A percentile compares a stretch with the other conserved stretches of the same genome.
Conservation (phyloP, 2,329 filamentous ascomycete species). For the Penicillium sp. region DNA sequence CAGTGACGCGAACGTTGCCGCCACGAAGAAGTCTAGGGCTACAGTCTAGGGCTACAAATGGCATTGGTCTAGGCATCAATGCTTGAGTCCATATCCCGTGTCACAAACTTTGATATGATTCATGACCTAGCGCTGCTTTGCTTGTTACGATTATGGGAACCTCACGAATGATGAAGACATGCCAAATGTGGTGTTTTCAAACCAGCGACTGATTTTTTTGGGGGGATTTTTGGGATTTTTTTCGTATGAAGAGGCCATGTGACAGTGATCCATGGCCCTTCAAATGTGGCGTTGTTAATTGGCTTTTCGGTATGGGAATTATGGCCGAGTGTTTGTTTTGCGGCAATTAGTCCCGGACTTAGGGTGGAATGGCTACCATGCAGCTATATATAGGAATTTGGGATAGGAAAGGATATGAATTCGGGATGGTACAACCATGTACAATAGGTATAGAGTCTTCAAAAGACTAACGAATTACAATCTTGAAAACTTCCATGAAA, state of each 20-base stretch:
- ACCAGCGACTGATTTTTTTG: constrained; percentile 11
- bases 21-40: constrained; percentile 51
- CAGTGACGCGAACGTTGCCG: constrained; percentile 33
- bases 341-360: not conserved
- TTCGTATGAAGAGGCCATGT: constrained; percentile 2
- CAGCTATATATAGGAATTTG: not conserved
- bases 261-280: constrained; percentile 3
- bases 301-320: not conserved
- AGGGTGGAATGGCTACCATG: constrained; percentile 5
- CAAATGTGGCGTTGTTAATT: constrained; percentile 6
- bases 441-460: constrained; percentile 19
- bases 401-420: not conserved
- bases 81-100: constrained; percentile 24
- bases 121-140: constrained; percentile 22
- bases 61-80: constrained; percentile 58
- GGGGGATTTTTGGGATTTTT: not conserved
- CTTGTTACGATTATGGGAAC: constrained; percentile 18
- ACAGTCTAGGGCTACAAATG: too few relatives aligned
- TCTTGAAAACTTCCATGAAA: not conserved
- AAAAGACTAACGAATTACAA: not conserved
- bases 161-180: constrained; percentile 23
- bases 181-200: constrained; percentile 6
- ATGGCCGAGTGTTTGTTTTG: not conserved
- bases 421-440: constrained; percentile 14
- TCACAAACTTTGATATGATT: constrained; percentile 23